A percentile compares a stretch with the other conserved stretches of the same genome.
Evolutionary conservation across 2,329 filamentous ascomycete genomes (phyloP).

Genomic region (Xylaria arbuscula): DNA sequence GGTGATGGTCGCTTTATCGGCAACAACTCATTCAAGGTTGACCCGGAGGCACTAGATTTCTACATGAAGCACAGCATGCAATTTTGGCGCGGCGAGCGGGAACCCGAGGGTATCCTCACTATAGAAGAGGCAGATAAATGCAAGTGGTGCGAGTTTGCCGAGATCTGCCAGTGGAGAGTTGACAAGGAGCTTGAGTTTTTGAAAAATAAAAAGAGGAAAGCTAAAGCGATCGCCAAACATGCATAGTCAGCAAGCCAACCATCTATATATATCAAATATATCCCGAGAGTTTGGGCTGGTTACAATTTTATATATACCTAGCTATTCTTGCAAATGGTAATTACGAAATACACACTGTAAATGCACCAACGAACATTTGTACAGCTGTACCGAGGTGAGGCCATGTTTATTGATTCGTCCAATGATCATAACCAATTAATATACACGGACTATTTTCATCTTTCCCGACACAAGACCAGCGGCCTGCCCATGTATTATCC

Average conservation of each 20-base stretch:
- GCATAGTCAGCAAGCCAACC: neutral
- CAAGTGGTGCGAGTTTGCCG: constrained; percentile 82
- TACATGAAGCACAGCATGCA: constrained; percentile 77
- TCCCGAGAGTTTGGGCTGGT: neutral
- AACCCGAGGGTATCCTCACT: constrained; percentile 75
- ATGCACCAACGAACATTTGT: neutral
- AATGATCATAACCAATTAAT: neutral
- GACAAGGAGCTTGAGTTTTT: constrained; percentile 70
- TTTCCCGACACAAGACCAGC: neutral
- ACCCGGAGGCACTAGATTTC: constrained; percentile 68
- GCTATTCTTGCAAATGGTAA: neutral
- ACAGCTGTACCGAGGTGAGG: neutral
- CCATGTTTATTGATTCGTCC: neutral
- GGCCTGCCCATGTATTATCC: neutral
- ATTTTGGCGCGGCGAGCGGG: constrained; percentile 88
- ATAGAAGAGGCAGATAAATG: constrained; percentile 93
- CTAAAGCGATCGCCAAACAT: neutral
- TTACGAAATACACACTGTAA: neutral
- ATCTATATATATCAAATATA: constrained; percentile 13
- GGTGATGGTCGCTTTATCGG: constrained; percentile 65
- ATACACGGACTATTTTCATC: neutral
- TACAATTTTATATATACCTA: constrained; percentile 9
- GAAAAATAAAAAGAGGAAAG: constrained; percentile 36
- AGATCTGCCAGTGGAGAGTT: constrained; percentile 81
- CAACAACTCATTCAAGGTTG: constrained; percentile 73